Evolutionary conservation across 2,329 filamentous ascomycete genomes (phyloP), one percentile per base, ranked within the genome.

Genomic region (Arthrobotrys entomopaga): DNA sequence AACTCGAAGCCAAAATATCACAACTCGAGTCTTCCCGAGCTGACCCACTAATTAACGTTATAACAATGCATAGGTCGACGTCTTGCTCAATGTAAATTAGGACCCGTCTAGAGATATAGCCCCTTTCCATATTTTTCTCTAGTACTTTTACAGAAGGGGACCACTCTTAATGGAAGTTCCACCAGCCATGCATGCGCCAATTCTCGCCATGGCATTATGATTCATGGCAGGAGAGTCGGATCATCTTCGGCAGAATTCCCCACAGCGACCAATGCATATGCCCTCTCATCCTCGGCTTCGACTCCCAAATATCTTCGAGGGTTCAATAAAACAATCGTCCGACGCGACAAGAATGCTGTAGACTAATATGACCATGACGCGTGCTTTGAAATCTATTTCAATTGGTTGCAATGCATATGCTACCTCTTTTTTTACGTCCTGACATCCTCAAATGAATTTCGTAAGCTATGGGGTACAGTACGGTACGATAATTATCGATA

Each of bases 161-260:
- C 29, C 29, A 34, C 29, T 26, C 29, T 5, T 7, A 1, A 34
- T 10, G 1, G 29, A 34, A 34, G 29, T 53, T 7, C 49, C 24
- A 34, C 22, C 34, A 46, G 20, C 49, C 49, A 61, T 54, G 38
- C 49, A 61, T 54, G 38, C 48, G 29, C 34, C 34, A 22, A 48
- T n/a, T 38, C 10, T 24, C 65, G 43, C 53, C 59, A 64, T 26
- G 48, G 57, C 56, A 66, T 49, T 34, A 8, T 10, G 10, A 10
- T 34, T 5, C 29, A 34, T 34, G 29, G 7, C 7, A 24, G 13
- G 4, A 26, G 4, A 20, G 26, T 29, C 69, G 69, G 69, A 16
- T 38, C n/a, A 73, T 61, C 61, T 73, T 73, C 69, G 69, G 69
- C 22, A 56, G 49, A 56, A 57, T 34, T 56, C 34, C 8, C 29